phyloP scores from a whole-genome alignment of 2,329 filamentous ascomycete genomes.

The Rhinocladiella similis region DNA sequence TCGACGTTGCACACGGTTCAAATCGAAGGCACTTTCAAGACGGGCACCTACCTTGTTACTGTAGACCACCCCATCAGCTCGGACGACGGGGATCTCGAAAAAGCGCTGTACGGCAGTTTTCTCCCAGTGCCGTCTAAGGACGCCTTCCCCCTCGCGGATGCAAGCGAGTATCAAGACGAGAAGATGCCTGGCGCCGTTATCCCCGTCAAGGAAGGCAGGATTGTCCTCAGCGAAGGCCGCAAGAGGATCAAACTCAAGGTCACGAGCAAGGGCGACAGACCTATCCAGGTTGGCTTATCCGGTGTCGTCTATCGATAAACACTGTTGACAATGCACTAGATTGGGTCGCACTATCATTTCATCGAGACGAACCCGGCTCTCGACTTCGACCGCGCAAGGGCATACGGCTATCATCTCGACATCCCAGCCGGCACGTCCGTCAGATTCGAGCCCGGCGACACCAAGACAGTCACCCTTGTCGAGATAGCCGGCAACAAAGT shows the following conservation, averaged over 20 bases:
- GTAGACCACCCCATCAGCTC: conserved; percentile 86
- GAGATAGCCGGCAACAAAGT: conserved; percentile 79
- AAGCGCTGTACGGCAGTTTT: conserved; percentile 88
- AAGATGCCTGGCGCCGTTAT: conserved; percentile 80
- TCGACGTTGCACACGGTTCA: conserved; percentile 79
- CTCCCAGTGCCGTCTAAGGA: conserved; percentile 72
- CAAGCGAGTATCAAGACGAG: conserved; percentile 65
- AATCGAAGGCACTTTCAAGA: conserved; percentile 90
- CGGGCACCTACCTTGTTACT: conserved; percentile 90
- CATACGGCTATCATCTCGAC: conserved; percentile 84
- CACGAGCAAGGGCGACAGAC: conserved; percentile 82
- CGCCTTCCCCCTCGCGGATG: conserved; percentile 65
- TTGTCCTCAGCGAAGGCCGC: conserved; percentile 72
- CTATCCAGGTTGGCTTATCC: conserved; percentile 71
- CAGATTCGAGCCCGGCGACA: conserved; percentile 90
- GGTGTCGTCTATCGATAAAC: background rate
- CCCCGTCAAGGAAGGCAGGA: conserved; percentile 63
- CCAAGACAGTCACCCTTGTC: conserved; percentile 84
- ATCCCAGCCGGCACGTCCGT: conserved; percentile 90
- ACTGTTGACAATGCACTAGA: conserved; percentile 39
- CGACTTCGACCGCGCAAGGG: conserved; percentile 78
- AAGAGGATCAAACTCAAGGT: conserved; percentile 73
- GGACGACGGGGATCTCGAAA: conserved; percentile 82
- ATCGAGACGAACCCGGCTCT: conserved; percentile 90
- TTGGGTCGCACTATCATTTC: conserved; percentile 94